Percentiles rank a stretch among this genome's conserved stretches.
phyloP scores from a whole-genome alignment of 1,284 basidiomycete genomes.

The Apiotrichum akiyoshidainum region DNA sequence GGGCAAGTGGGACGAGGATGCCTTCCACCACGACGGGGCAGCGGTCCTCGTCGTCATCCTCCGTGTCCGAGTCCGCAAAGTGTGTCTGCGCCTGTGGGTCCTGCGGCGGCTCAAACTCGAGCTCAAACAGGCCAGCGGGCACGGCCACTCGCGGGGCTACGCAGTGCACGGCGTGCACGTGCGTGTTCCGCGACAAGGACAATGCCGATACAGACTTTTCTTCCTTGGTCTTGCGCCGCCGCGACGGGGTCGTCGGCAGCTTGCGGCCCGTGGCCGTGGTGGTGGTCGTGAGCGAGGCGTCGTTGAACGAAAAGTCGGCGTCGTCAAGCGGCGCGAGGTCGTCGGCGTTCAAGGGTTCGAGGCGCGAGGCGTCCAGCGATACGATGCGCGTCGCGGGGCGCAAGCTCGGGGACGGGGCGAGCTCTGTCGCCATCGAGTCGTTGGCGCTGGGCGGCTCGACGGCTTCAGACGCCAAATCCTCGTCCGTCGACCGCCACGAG shows the following conservation, averaged over 20 bases:
- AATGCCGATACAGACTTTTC: not conserved
- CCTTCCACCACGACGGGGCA: conserved; percentile 22
- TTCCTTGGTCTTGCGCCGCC: conserved; percentile 4
- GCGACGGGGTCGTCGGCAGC: conserved; percentile 10
- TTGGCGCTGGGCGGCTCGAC: conserved; percentile 2
- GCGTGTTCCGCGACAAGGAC: too few relatives aligned
- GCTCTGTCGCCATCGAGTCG: conserved; percentile 31
- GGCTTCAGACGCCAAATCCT: conserved; percentile 13
- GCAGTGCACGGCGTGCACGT: not conserved
- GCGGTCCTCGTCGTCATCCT: conserved; percentile 14
- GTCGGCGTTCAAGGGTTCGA: not conserved
- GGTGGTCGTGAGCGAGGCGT: not conserved
- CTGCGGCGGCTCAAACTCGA: conserved; percentile 16
- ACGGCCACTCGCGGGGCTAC: conserved; percentile 13
- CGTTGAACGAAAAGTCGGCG: conserved; percentile 36
- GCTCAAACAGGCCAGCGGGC: conserved; percentile 24
- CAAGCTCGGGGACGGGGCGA: conserved; percentile 8
- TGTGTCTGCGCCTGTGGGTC: too few relatives aligned
- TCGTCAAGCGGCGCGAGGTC: conserved; percentile 14
- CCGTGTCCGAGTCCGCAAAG: not conserved
- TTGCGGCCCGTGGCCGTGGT: too few relatives aligned
- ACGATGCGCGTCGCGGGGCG: not conserved
- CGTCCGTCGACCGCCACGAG: conserved; percentile 33
- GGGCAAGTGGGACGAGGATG: conserved; percentile 26
- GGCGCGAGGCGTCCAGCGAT: conserved; percentile 4